A percentile compares a stretch with the other conserved stretches of the same genome.
Conservation (phyloP, 2,329 filamentous ascomycete genomes). For the Nigrospora oryzae region DNA sequence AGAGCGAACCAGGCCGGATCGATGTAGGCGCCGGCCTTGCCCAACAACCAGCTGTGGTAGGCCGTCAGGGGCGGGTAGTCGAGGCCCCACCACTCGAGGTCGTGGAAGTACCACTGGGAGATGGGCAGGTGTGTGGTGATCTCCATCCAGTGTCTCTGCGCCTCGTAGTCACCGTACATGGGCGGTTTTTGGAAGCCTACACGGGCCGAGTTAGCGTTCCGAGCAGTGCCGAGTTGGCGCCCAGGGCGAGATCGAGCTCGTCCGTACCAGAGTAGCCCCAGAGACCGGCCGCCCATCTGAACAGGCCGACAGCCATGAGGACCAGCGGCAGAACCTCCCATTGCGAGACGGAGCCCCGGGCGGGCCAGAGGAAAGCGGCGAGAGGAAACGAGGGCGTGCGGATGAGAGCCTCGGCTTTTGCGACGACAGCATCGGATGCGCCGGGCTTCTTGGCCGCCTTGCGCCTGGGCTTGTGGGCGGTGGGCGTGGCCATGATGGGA, state of each 20-base stretch:
- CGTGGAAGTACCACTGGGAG: conserved; percentile 96
- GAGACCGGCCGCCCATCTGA: conserved; percentile 83
- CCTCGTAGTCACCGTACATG: conserved; percentile 96
- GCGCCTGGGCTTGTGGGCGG: conserved; percentile 52
- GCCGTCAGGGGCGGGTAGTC: conserved; percentile 97
- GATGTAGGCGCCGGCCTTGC: conserved; percentile 73
- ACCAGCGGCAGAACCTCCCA: conserved; percentile 87
- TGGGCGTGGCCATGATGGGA: conserved; percentile 37
- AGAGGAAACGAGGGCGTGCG: conserved; percentile 74
- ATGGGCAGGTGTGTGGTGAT: conserved; percentile 81
- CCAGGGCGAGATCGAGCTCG: too few species aligned
- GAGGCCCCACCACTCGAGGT: conserved; percentile 93
- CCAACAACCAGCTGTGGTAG: conserved; percentile 95
- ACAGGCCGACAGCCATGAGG: conserved; percentile 83
- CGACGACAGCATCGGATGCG: conserved; percentile 24
- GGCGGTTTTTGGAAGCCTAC: conserved; percentile 72
- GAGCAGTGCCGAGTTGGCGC: too few species aligned
- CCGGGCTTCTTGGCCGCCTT: conserved; percentile 40
- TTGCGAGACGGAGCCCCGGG: conserved; percentile 74
- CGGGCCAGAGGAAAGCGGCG: conserved; percentile 90
- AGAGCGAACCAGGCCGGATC: conserved; percentile 83
- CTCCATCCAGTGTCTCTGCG: conserved; percentile 98
- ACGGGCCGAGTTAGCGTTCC: conserved; percentile 2
- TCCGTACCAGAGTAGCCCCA: conserved; percentile 86
- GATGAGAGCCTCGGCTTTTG: conserved; percentile 35